Base-by-base conservation (phyloP, 352 stramenopile species). In the Globisporangium perplexum region DNA sequence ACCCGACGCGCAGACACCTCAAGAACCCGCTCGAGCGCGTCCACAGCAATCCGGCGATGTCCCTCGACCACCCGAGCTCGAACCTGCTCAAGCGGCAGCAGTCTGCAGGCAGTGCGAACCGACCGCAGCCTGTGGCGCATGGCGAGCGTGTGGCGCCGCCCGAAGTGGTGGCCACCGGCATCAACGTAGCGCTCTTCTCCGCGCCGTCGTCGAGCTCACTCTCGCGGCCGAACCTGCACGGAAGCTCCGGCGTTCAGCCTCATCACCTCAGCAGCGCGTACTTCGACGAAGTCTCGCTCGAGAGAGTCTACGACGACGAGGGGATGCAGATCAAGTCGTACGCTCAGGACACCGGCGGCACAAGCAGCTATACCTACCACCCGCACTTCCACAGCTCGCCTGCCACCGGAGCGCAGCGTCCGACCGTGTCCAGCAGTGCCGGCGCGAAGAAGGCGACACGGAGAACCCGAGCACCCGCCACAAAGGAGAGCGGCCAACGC, bases 11-110 rank as follows among this genome's bases (percentile, higher is more conserved):
- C 8, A 79, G 71, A 36, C 68, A 89, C 54, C 53, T 89, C 6
- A 89, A 89, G 55, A 89, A 81, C 23, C 71, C 78, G 0, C 31
- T 89, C 1, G 78, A 89, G 53, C 75, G 61, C 28, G 68, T 87
- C 66, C 48, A 70, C 35, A 31, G 55, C 48, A 55, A 35, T 31
- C 45, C 50, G 59, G 4, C 60, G 17, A n/a, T 35, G 39, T 50
- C 39, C 12, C n/a, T 35, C 2, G 49, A 35, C 10, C 30, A 7
- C 30, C 12, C 55, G 2, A 50, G 28, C 42, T 33, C 42, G 1
- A 46, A 42, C 17, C 26, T 36, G 33, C 41, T 63, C 42, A 50
- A 47, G 8, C 41, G 56, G 7, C 50, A 62, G 43, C 36, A 31
- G 22, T 55, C 50, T 24, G 53, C 44, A 6, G 48, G 23, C 3